Evolutionary conservation across 768 basidiomycete species (phyloP).

Genomic region (Artomyces pyxidatus): DNA sequence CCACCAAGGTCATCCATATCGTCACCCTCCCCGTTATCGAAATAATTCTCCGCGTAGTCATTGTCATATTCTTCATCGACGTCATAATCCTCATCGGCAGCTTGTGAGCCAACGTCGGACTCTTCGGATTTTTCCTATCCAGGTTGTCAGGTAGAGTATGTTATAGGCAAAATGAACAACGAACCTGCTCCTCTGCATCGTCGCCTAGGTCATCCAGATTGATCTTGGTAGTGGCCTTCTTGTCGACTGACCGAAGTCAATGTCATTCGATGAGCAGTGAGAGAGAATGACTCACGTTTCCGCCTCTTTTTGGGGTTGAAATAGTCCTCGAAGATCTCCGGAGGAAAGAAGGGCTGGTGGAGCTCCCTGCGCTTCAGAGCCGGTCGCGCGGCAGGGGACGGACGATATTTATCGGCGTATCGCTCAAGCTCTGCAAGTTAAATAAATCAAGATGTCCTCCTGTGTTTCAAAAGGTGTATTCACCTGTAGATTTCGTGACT

Average conservation of each 20-base stretch:
- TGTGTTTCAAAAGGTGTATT: conserved; percentile 3
- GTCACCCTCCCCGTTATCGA: conserved; percentile 82
- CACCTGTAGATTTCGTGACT: conserved; percentile 54
- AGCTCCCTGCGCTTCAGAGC: conserved; percentile 62
- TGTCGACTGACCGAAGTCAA: too few relatives aligned
- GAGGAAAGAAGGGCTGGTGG: conserved; percentile 70
- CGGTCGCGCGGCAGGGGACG: conserved; percentile 51
- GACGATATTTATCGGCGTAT: conserved; percentile 80
- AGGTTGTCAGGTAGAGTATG: not conserved
- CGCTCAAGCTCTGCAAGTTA: conserved; percentile 54
- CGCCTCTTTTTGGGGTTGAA: conserved; percentile 70
- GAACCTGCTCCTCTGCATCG: conserved; percentile 8
- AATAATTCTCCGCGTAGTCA: conserved; percentile 87
- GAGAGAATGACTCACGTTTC: conserved; percentile 30
- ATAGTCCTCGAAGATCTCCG: conserved; percentile 66
- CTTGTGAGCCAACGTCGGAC: conserved; percentile 62
- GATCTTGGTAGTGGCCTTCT: conserved; percentile 7
- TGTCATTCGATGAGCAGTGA: not conserved
- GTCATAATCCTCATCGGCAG: conserved; percentile 67
- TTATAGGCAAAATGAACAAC: not conserved
- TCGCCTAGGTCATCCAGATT: conserved; percentile 14
- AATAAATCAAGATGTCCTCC: not conserved
- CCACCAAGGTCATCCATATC: conserved; percentile 73
- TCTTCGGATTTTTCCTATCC: conserved; percentile 62
- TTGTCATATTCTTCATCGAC: conserved; percentile 90